phyloP scores from a whole-genome alignment of 768 basidiomycete genomes.

The Kwoniella newhampshirensis region DNA sequence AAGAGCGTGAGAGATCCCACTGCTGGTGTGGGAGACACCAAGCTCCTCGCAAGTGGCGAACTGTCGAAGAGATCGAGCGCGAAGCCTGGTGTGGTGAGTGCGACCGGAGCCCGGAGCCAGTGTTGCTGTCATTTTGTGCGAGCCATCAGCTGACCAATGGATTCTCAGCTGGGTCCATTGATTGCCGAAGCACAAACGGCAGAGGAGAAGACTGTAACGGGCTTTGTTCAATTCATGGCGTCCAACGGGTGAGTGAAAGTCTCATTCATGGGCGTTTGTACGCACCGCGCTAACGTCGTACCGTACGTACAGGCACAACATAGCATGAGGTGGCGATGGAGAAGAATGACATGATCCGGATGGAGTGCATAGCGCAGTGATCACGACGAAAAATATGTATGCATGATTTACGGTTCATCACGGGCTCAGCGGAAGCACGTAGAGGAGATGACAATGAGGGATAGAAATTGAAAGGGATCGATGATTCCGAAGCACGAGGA shows the following conservation, averaged over 20 bases:
- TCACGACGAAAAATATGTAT: no score
- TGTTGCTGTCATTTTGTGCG: constrained; percentile 1
- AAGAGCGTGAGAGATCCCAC: constrained; percentile 58
- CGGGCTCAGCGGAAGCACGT: no score
- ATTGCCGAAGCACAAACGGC: constrained; percentile 24
- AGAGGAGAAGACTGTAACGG: constrained; percentile 25
- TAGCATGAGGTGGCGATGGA: background rate
- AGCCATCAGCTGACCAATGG: background rate
- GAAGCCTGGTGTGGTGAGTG: constrained; percentile 44
- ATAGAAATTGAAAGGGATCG: no score
- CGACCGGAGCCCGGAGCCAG: background rate
- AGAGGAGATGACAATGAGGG: no score
- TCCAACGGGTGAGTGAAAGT: constrained; percentile 32
- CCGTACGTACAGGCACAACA: background rate
- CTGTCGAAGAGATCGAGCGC: constrained; percentile 35
- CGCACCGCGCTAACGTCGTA: no score
- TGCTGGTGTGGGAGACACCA: constrained; percentile 50
- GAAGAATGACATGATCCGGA: background rate
- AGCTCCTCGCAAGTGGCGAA: constrained; percentile 43
- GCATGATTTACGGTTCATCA: no score
- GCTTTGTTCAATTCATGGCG: constrained; percentile 27
- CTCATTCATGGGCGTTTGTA: no score
- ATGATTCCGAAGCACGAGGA: no score
- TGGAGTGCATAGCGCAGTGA: no score
- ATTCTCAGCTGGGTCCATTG: constrained; percentile 18